Conservation (phyloP, 2,329 filamentous ascomycete genomes). For the Aspergillus sp. region DNA sequence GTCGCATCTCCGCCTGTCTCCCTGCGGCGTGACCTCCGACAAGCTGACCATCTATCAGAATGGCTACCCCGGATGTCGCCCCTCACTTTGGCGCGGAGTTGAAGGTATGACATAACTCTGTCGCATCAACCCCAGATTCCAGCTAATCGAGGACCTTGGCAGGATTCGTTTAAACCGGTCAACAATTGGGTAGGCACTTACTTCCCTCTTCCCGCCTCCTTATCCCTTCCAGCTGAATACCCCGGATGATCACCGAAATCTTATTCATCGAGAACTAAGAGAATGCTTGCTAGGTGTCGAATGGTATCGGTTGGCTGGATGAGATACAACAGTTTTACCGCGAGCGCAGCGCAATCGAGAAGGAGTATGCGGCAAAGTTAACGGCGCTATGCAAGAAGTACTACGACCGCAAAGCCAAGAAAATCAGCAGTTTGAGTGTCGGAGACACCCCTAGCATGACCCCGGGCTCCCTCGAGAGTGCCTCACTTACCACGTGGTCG, state of each 20-base stretch:
- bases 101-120: conserved; percentile 62
- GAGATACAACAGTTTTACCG: conserved; percentile 98
- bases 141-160: conserved; percentile 29
- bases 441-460: conserved; percentile 92
- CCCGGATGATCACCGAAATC: conserved; percentile 13
- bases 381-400: conserved; percentile 90
- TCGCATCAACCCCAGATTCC: background rate
- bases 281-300: conserved; percentile 61
- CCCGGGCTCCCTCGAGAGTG: conserved; percentile 92
- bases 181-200: conserved; percentile 72
- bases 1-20: conserved; percentile 14
- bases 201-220: background rate
- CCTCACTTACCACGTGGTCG: conserved; percentile 94
- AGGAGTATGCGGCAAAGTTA: conserved; percentile 91
- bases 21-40: conserved; percentile 29
- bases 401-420: conserved; percentile 94
- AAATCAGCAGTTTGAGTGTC: conserved; percentile 82
- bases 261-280: conserved; percentile 10
- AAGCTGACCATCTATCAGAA: conserved; percentile 43
- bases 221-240: conserved; percentile 18
- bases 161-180: conserved; percentile 97
- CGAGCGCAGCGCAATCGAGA: conserved; percentile 90
- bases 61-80: conserved; percentile 80
- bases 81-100: conserved; percentile 91
- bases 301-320: conserved; percentile 91